These are phyloP conservation scores for Brassica rapa DNA, from an alignment of 345 rosid species.

Conservation along the genomic window DNA sequence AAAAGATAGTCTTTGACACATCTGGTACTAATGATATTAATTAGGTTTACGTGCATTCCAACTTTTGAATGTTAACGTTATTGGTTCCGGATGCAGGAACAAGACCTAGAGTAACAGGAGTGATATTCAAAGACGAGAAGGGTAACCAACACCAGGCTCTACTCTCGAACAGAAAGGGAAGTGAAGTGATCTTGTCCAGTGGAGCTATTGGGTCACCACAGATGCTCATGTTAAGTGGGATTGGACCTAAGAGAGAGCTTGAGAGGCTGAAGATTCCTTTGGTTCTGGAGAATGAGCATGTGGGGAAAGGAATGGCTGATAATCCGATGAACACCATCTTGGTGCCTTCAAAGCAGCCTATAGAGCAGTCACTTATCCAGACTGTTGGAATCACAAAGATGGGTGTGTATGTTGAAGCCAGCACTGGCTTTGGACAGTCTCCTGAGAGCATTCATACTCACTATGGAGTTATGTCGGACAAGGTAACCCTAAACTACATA, in stretches of 20 bases:
- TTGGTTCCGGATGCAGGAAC: constrained; percentile 45
- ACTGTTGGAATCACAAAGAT: constrained; percentile 88
- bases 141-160: constrained; percentile 71
- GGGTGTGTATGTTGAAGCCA: constrained; percentile 92
- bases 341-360: constrained; percentile 62
- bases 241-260: constrained; percentile 79
- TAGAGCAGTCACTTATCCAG: constrained; percentile 74
- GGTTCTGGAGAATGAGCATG: constrained; percentile 61
- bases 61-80: not conserved
- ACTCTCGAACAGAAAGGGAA: constrained; percentile 47
- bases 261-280: constrained; percentile 60
- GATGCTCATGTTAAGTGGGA: constrained; percentile 80
- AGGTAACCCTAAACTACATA: constrained; percentile 50
- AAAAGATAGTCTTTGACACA: constrained; percentile 69
- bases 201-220: constrained; percentile 97
- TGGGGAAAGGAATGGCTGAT: constrained; percentile 91
- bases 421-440: constrained; percentile 88
- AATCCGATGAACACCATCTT: constrained; percentile 92
- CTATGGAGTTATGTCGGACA: constrained; percentile 79
- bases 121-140: constrained; percentile 79
- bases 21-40: constrained; percentile 42
- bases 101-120: constrained; percentile 77
- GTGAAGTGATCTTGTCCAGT: constrained; percentile 78
- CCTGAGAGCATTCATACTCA: constrained; percentile 69
- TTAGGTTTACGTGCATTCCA: not conserved